Evolutionary conservation across 257 asterid species (phyloP).

Genomic region (Ilex asprella): DNA sequence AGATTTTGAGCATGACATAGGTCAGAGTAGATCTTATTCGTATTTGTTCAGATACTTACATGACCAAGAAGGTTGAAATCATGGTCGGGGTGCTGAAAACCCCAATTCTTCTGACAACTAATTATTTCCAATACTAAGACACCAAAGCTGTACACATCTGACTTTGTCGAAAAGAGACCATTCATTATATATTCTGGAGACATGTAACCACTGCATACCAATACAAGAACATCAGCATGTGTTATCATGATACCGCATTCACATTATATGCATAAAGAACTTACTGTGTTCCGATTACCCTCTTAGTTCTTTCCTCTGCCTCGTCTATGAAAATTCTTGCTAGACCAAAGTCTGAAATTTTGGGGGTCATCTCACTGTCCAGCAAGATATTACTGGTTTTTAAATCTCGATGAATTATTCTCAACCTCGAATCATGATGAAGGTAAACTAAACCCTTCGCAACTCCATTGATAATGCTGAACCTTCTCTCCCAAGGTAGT

Average conservation of each 20-base stretch:
- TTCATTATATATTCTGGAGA: constrained; percentile 35
- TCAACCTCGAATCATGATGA: constrained; percentile 37
- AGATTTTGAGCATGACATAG: too few relatives aligned
- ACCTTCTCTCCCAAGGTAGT: constrained; percentile 22
- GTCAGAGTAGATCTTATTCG: too few relatives aligned
- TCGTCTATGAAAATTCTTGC: constrained; percentile 27
- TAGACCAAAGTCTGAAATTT: constrained; percentile 38
- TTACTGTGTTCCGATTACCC: constrained; percentile 40
- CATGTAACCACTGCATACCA: constrained; percentile 40
- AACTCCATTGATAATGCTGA: constrained; percentile 32
- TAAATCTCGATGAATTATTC: constrained; percentile 38
- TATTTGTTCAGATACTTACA: constrained; percentile 18
- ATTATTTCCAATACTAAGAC: constrained; percentile 29
- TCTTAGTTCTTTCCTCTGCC: constrained; percentile 22
- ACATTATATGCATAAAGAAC: neutral
- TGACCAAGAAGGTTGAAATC: constrained; percentile 35
- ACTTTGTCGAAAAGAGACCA: constrained; percentile 32
- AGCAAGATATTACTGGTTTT: constrained; percentile 41
- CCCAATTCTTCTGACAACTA: constrained; percentile 33
- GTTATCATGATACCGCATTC: neutral
- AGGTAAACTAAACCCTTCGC: constrained; percentile 42
- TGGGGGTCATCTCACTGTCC: constrained; percentile 39
- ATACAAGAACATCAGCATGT: neutral
- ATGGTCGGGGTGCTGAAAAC: constrained; percentile 32
- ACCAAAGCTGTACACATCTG: constrained; percentile 44